Evolutionary conservation across 1,139 yeast species (phyloP).

Genomic region (Sugiyamaella neomexicana): DNA sequence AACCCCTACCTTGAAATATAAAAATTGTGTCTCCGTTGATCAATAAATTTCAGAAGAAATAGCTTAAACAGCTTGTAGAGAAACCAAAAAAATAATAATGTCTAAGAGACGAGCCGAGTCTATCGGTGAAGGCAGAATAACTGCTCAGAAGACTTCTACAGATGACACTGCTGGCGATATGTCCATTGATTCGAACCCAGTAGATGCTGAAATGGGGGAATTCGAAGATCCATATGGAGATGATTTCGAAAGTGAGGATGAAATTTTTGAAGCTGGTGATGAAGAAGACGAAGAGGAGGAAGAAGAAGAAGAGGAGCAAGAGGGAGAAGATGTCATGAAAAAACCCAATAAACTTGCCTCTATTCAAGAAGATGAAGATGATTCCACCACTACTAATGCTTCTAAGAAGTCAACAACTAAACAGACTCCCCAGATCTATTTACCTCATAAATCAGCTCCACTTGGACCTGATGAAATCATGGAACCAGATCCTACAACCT

Average conservation of each 20-base stretch:
- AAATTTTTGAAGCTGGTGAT: conserved; percentile 45
- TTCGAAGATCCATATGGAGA: conserved; percentile 95
- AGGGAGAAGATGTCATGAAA: conserved; percentile 43
- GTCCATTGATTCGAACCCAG: conserved; percentile 33
- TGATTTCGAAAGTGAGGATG: conserved; percentile 84
- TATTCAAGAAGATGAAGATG: conserved; percentile 48
- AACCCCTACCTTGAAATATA: conserved; percentile 10
- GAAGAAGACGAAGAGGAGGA: conserved; percentile 60
- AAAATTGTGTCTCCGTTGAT: not conserved
- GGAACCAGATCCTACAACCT: conserved; percentile 95
- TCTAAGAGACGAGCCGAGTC: conserved; percentile 32
- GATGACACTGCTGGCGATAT: conserved; percentile 33
- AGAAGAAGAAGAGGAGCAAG: too few relatives aligned
- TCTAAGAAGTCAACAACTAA: conserved; percentile 34
- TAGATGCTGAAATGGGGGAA: conserved; percentile 71
- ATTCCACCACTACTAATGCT: conserved; percentile 36
- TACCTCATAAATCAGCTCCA: conserved; percentile 86
- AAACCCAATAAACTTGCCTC: conserved; percentile 38
- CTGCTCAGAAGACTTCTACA: conserved; percentile 35
- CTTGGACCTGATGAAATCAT: conserved; percentile 93
- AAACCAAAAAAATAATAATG: conserved; percentile 22
- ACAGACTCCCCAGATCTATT: conserved; percentile 48
- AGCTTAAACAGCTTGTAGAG: too few relatives aligned
- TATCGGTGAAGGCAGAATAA: conserved; percentile 28
- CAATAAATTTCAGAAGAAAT: too few relatives aligned